A percentile compares a stretch with the other conserved stretches of the same genome.
These are phyloP conservation scores for Calcarisporium arbuscula DNA, from an alignment of 2,329 filamentous ascomycete genomes.

Conservation along the genomic window DNA sequence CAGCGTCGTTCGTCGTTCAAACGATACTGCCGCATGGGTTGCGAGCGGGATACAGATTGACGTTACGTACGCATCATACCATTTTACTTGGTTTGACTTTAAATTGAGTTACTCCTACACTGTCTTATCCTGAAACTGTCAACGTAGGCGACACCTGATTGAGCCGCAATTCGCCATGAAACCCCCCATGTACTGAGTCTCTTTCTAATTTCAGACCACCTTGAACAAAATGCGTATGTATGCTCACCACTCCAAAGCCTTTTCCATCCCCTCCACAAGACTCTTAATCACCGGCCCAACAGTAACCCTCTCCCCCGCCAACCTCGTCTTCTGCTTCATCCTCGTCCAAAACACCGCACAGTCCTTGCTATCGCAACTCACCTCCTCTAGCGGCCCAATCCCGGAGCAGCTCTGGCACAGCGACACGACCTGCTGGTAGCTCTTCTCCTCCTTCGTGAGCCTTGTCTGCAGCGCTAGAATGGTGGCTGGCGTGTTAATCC, in stretches of 20 bases:
- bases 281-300: slow-evolving; percentile 25
- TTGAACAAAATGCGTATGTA: background rate
- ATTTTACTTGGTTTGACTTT: too few species aligned
- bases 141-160: too few species aligned
- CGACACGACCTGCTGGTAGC: slow-evolving; percentile 55
- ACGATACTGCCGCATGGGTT: too few species aligned
- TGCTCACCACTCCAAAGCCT: slow-evolving; percentile 27
- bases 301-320: slow-evolving; percentile 30
- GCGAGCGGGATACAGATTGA: too few species aligned
- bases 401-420: slow-evolving; percentile 79
- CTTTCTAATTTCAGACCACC: too few species aligned
- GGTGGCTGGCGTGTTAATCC: slow-evolving; percentile 47
- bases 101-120: too few species aligned
- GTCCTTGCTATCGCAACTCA: slow-evolving; percentile 85
- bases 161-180: too few species aligned
- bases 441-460: slow-evolving; percentile 57
- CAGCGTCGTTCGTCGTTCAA: too few species aligned
- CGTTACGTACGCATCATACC: too few species aligned
- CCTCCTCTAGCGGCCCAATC: slow-evolving; percentile 64
- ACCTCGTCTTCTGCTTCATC: slow-evolving; percentile 51
- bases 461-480: slow-evolving; percentile 57
- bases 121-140: too few species aligned
- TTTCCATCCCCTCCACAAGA: slow-evolving; percentile 20
- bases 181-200: too few species aligned
- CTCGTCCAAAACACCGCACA: slow-evolving; percentile 88